Percentiles rank a stretch among this genome's conserved stretches.
These are phyloP conservation scores for Russula abietina DNA, from an alignment of 768 basidiomycete genomes.

Conservation along the genomic window DNA sequence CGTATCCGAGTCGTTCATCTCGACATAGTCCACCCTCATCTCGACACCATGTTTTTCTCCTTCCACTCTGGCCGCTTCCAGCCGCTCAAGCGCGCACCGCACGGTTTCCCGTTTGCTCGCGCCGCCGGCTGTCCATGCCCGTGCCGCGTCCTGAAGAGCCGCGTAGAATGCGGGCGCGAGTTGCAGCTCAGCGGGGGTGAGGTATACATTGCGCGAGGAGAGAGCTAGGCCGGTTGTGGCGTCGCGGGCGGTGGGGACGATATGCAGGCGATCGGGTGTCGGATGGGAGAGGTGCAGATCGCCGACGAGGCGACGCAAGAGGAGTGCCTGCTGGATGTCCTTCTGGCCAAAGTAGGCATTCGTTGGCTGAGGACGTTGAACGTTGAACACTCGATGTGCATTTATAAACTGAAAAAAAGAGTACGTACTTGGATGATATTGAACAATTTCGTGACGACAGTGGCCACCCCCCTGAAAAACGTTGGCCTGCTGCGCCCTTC, in stretches of 20 bases:
- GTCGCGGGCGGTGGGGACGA: slow-evolving; percentile 80
- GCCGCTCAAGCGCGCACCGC: slow-evolving; percentile 37
- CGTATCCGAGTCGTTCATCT: slow-evolving; percentile 76
- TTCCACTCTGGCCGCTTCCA: slow-evolving; percentile 32
- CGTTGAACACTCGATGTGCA: slow-evolving; percentile 6
- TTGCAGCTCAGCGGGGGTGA: slow-evolving; percentile 54
- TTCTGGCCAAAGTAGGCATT: slow-evolving; percentile 96
- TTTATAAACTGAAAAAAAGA: neutral
- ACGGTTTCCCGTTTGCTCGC: slow-evolving; percentile 47
- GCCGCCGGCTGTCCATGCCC: slow-evolving; percentile 53
- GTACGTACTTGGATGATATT: slow-evolving; percentile 74
- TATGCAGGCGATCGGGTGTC: slow-evolving; percentile 62
- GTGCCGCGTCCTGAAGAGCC: slow-evolving; percentile 56
- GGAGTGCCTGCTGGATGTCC: slow-evolving; percentile 92
- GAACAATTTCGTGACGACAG: slow-evolving; percentile 92
- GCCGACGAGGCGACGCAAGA: slow-evolving; percentile 68
- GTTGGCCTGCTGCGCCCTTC: slow-evolving; percentile 82
- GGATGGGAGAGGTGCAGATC: slow-evolving; percentile 85
- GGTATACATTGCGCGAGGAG: slow-evolving; percentile 86
- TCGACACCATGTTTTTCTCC: slow-evolving; percentile 38
- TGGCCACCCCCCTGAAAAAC: slow-evolving; percentile 94
- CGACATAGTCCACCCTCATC: slow-evolving; percentile 75
- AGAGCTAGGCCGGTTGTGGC: slow-evolving; percentile 66
- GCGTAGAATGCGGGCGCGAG: slow-evolving; percentile 56
- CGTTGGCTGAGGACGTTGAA: slow-evolving; percentile 64